These are phyloP conservation scores for Ceratonia siliqua DNA, from an alignment of 306 rosid species.

Conservation along the genomic window DNA sequence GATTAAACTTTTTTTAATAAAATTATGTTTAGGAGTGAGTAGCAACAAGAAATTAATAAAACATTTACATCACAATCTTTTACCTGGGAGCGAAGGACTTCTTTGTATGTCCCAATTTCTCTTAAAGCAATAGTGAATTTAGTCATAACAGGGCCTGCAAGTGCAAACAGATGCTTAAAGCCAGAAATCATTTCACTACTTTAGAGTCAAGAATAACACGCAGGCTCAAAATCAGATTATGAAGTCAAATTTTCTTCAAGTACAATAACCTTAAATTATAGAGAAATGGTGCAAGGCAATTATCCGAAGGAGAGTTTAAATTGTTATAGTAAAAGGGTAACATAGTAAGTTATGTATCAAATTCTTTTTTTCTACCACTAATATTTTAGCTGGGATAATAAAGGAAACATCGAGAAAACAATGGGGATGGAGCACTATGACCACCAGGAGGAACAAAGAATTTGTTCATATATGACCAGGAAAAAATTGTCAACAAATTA, in stretches of 20 bases:
- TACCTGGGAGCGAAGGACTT: conserved; percentile 99
- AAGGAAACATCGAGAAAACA: neutral
- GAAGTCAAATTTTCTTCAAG: neutral
- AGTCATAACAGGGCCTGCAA: conserved; percentile 96
- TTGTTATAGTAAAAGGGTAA: neutral
- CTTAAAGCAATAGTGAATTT: conserved; percentile 95
- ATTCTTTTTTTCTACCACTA: conserved; percentile 1
- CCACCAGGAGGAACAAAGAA: conserved; percentile 11
- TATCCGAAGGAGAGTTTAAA: conserved; percentile 22
- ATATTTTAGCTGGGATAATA: neutral
- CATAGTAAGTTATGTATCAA: neutral
- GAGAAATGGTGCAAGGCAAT: conserved; percentile 22
- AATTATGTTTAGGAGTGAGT: conserved; percentile 25
- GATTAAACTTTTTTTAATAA: neutral
- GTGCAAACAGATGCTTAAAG: conserved; percentile 30
- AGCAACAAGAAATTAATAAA: conserved; percentile 14
- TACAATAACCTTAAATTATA: conserved; percentile 12
- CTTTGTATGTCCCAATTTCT: conserved; percentile 99
- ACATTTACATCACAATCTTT: conserved; percentile 21
- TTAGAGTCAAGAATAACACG: conserved; percentile 22
- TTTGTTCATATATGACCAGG: neutral
- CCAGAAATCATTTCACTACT: conserved; percentile 12
- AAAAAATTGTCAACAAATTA: conserved; percentile 1
- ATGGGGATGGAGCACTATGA: neutral
- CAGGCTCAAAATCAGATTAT: conserved; percentile 24